phyloP scores from a whole-genome alignment of 1,284 basidiomycete species.

The Flammula alnicola region DNA sequence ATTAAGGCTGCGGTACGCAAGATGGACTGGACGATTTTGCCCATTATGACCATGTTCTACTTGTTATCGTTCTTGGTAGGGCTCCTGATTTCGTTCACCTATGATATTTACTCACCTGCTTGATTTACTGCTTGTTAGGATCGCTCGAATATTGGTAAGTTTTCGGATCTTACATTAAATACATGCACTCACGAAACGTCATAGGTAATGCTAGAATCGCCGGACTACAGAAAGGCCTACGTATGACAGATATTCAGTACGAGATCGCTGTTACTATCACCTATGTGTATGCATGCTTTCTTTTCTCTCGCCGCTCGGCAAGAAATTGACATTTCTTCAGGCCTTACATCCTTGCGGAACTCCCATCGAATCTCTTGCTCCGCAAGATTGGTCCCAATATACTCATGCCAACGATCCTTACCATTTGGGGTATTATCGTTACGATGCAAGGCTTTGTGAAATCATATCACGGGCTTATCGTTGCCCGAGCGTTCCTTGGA shows the following conservation, averaged over 20 bases:
- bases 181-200: background rate
- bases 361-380: constrained; percentile 57
- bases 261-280: constrained; percentile 51
- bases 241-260: constrained; percentile 49
- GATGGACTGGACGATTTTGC: constrained; percentile 34
- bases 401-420: constrained; percentile 54
- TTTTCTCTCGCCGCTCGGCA: background rate
- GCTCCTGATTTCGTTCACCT: too few species aligned
- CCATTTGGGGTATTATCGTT: constrained; percentile 54
- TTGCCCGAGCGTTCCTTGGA: constrained; percentile 59
- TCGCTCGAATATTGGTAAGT: constrained; percentile 36
- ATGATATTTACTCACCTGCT: background rate
- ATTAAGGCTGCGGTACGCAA: constrained; percentile 34
- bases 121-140: constrained; percentile 29
- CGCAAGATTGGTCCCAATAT: constrained; percentile 54
- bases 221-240: constrained; percentile 53
- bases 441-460: constrained; percentile 54
- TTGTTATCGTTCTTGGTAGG: constrained; percentile 50
- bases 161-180: background rate
- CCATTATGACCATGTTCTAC: constrained; percentile 47
- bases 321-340: constrained; percentile 31
- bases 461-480: constrained; percentile 53
- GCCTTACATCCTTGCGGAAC: constrained; percentile 58
- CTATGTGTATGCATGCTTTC: constrained; percentile 41
- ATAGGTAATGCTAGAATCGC: constrained; percentile 59